Evolutionary conservation across 2,329 filamentous ascomycete genomes (phyloP).

Genomic region (Juglanconis sp.): DNA sequence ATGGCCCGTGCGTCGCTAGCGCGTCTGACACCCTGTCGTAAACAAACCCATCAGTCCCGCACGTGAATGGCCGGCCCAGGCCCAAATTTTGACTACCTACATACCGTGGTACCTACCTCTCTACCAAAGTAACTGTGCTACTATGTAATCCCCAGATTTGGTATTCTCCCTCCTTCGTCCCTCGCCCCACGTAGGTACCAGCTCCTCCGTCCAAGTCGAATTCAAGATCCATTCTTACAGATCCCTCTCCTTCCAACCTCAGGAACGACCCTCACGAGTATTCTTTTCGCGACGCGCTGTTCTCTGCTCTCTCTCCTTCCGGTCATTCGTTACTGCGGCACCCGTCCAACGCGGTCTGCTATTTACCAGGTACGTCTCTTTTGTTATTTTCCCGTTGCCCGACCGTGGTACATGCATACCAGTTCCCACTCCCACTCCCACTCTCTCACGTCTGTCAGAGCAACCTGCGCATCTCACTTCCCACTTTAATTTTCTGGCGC

Average conservation of each 20-base stretch:
- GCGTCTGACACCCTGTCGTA: neutral
- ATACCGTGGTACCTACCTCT: too few relatives aligned
- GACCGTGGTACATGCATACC: neutral
- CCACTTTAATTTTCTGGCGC: neutral
- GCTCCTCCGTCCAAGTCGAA: neutral
- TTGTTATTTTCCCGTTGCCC: neutral
- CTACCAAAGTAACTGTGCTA: too few relatives aligned
- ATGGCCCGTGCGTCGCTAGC: slow-evolving; percentile 12
- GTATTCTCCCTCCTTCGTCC: neutral
- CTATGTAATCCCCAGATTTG: too few relatives aligned
- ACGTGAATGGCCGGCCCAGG: too few relatives aligned
- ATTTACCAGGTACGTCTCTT: slow-evolving; percentile 1
- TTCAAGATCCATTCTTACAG: slow-evolving; percentile 2
- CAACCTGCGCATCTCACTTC: neutral
- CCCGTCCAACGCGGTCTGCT: neutral
- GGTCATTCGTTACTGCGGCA: neutral
- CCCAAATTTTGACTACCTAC: too few relatives aligned
- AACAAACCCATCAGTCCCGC: neutral
- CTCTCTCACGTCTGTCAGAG: neutral
- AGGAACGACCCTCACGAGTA: slow-evolving; percentile 16
- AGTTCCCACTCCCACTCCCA: too few relatives aligned
- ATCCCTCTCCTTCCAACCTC: neutral
- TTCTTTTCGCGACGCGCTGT: neutral
- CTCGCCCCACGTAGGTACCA: neutral
- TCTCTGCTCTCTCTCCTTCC: neutral